Percentiles rank a stretch among this genome's conserved stretches.
phyloP scores from a whole-genome alignment of 768 basidiomycete species.

The Mrakia gelida region DNA sequence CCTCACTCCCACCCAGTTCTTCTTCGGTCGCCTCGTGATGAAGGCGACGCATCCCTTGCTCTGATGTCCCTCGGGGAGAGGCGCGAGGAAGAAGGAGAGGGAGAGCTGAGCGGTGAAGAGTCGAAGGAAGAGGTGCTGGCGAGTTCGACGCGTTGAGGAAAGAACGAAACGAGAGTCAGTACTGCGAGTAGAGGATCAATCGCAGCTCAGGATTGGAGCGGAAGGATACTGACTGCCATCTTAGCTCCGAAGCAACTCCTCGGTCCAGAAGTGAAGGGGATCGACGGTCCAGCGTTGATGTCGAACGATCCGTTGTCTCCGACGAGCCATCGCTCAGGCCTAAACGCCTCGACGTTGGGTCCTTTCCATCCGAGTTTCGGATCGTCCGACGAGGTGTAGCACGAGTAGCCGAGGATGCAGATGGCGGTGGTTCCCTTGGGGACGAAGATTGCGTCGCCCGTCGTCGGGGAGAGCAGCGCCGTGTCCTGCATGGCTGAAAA shows the following conservation, averaged over 20 bases:
- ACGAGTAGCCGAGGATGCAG: slow-evolving; percentile 16
- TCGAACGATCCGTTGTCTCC: background rate
- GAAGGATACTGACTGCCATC: slow-evolving; percentile 13
- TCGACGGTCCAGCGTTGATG: background rate
- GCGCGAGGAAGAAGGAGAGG: slow-evolving; percentile 12
- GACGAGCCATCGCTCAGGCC: slow-evolving; percentile 16
- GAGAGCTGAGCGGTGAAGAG: slow-evolving; percentile 18
- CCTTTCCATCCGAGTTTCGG: slow-evolving; percentile 19
- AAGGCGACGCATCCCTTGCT: background rate
- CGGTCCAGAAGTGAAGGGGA: slow-evolving; percentile 14
- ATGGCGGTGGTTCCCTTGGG: slow-evolving; percentile 13
- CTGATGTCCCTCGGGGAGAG: background rate
- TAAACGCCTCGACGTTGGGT: background rate
- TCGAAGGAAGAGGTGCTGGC: slow-evolving; percentile 14
- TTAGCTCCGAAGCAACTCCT: slow-evolving; percentile 15
- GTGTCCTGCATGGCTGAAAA: background rate
- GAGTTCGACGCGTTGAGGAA: background rate
- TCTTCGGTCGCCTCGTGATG: slow-evolving; percentile 14
- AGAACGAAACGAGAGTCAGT: background rate
- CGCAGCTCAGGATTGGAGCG: no score
- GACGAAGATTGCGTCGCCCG: background rate
- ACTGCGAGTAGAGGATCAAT: background rate
- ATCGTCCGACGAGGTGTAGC: slow-evolving; percentile 10
- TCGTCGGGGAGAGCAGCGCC: background rate
- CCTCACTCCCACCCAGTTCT: slow-evolving; percentile 22